Conservation (phyloP, 805 yeast genomes). For the Metschnikowia lunata region DNA sequence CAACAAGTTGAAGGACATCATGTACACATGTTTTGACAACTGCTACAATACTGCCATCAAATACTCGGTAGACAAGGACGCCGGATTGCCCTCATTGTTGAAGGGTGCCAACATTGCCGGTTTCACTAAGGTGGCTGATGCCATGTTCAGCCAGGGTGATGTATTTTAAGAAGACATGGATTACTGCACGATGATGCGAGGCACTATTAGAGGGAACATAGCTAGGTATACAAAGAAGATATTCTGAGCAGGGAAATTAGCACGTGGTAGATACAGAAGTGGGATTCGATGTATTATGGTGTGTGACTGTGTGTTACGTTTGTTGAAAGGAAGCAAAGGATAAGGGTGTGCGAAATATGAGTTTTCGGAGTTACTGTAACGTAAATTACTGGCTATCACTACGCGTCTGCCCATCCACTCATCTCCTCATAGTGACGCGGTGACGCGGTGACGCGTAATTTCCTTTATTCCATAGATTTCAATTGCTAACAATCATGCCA, state of each 20-base stretch:
- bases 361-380: neutral
- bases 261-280: no score
- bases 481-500: no score
- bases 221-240: no score
- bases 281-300: neutral
- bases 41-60: slow-evolving; percentile 83
- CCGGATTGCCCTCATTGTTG: slow-evolving; percentile 83
- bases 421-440: no score
- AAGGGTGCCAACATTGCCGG: slow-evolving; percentile 99
- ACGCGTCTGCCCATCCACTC: no score
- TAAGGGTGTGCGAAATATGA: neutral
- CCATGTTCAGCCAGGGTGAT: slow-evolving; percentile 98
- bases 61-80: slow-evolving; percentile 68
- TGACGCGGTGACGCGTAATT: no score
- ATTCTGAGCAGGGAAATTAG: neutral
- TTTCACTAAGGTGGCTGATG: slow-evolving; percentile 96
- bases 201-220: no score
- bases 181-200: neutral
- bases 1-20: slow-evolving; percentile 81
- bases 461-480: no score
- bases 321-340: no score
- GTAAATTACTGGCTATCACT: no score
- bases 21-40: slow-evolving; percentile 89
- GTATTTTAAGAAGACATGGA: slow-evolving; percentile 31
- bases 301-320: no score